phyloP scores from a whole-genome alignment of 208 protist species.

The Acanthamoeba royreba region DNA sequence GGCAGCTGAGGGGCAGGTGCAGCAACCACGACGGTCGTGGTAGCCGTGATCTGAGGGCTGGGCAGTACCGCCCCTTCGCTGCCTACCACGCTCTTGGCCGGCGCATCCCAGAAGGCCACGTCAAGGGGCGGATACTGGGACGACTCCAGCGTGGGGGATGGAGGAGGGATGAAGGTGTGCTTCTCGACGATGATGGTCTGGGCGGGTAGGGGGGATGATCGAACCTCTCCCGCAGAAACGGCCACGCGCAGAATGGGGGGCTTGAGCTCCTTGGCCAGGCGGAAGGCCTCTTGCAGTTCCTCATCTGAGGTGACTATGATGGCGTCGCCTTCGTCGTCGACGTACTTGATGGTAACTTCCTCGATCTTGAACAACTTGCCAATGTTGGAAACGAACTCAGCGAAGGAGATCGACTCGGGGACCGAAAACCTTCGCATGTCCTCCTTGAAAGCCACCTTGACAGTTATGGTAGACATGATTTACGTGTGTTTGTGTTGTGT shows the following conservation, averaged over 20 bases:
- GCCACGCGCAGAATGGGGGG: slow-evolving; percentile 1
- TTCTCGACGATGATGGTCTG: not conserved
- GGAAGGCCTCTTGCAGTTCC: slow-evolving; percentile 6
- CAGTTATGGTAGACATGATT: not conserved
- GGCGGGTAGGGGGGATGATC: not conserved
- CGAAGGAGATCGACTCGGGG: not conserved
- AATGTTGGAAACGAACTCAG: not conserved
- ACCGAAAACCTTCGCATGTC: slow-evolving; percentile 2
- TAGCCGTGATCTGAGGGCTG: not conserved
- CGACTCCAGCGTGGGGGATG: not conserved
- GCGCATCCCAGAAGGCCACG: slow-evolving; percentile 15
- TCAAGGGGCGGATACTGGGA: not conserved
- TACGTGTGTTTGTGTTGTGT: not conserved
- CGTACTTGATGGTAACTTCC: not conserved
- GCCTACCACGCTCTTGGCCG: too few species aligned
- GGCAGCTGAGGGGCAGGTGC: not conserved
- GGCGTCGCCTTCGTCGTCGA: slow-evolving; percentile 23
- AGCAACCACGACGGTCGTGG: not conserved
- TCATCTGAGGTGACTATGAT: slow-evolving; percentile 16
- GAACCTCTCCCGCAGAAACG: not conserved
- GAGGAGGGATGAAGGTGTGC: not conserved
- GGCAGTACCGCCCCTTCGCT: too few species aligned
- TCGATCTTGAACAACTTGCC: slow-evolving; percentile 12
- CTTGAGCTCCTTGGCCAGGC: not conserved
- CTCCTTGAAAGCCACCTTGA: not conserved